Evolutionary conservation across 495 filamentous ascomycete genomes (phyloP), one percentile per base, ranked within the genome.

Genomic region (Xylaria venustula): DNA sequence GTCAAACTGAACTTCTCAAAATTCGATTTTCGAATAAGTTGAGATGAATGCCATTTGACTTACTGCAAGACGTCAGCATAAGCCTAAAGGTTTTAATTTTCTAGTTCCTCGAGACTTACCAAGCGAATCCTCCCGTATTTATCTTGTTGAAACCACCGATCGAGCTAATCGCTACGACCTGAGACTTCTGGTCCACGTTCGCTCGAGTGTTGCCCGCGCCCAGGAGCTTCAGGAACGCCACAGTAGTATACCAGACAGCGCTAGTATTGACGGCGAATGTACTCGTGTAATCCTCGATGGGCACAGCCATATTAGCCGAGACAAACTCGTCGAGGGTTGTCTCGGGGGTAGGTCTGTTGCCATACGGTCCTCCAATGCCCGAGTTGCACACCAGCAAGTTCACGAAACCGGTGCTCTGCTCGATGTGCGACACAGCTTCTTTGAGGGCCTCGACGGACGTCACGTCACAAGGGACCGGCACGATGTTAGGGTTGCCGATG

Each of bases 331-430:
- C 72, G 17, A 89, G 73, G 0, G 77, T 72, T 1, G 71, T 73
- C 26, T 70, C 68, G 1, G 70, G 64, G 22, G 60, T 64, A 1
- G 71, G 67, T 0, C 63, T 42, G 8, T 15, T 66, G 3, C 77
- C 75, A 19, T 71, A 66, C 1, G 87, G 84, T 9, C 87, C 88
- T 20, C 79, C 69, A 23, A 84, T 78, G 15, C 88, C 88, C 7
- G 86, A 82, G 72, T 90, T 91, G 61, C 85, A 86, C 30, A 90
- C 78, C 0, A 91, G 71, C 37, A 90, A 69, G 67, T 90, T 86
- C 34, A 90, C 76, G 60, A 82, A 83, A 4, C 78, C 83, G 2
- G 74, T 75, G 32, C 89, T 85, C 3, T 75, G 67, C 30, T 80
- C 71, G 49, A 90, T 76, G 0, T 79, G 67, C 2, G 74, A 64